phyloP scores from a whole-genome alignment of 2,329 filamentous ascomycete genomes.

The Lecanicillium sp. region DNA sequence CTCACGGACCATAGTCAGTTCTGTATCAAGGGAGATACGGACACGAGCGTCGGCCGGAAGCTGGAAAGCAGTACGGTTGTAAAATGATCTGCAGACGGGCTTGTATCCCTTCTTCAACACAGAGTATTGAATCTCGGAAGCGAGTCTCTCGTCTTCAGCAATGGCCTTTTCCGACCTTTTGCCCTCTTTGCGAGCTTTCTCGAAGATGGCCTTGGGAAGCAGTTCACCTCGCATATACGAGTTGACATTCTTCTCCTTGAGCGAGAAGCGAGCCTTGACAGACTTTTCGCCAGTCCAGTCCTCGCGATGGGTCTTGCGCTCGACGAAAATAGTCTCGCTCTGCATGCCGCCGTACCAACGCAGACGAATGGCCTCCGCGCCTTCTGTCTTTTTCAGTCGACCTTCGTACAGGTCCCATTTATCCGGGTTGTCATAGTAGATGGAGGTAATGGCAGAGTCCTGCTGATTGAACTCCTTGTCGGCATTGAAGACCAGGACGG shows the following conservation, averaged over 20 bases:
- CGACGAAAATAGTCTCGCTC: slow-evolving; percentile 89
- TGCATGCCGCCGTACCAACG: slow-evolving; percentile 98
- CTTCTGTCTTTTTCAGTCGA: slow-evolving; percentile 93
- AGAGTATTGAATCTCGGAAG: slow-evolving; percentile 88
- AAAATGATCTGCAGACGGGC: slow-evolving; percentile 91
- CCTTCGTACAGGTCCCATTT: slow-evolving; percentile 93
- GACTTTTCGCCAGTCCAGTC: slow-evolving; percentile 99
- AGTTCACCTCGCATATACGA: slow-evolving; percentile 78
- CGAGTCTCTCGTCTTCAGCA: slow-evolving; percentile 80
- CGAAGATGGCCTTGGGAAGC: slow-evolving; percentile 82
- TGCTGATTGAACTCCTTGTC: slow-evolving; percentile 91
- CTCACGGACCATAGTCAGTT: slow-evolving; percentile 89
- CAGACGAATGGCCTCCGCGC: slow-evolving; percentile 90
- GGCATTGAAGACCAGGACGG: slow-evolving; percentile 93
- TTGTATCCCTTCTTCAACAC: slow-evolving; percentile 78
- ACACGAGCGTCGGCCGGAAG: slow-evolving; percentile 92
- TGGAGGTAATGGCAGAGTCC: slow-evolving; percentile 93
- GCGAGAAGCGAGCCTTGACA: slow-evolving; percentile 89
- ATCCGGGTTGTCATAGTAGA: slow-evolving; percentile 94
- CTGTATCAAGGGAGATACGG: slow-evolving; percentile 92
- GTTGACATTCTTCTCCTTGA: slow-evolving; percentile 98
- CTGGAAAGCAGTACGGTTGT: slow-evolving; percentile 97
- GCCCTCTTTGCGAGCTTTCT: slow-evolving; percentile 90
- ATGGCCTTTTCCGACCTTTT: slow-evolving; percentile 93
- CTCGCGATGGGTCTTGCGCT: slow-evolving; percentile 95